A percentile compares a stretch with the other conserved stretches of the same genome.
These are phyloP conservation scores for Colletotrichum navitas DNA, from an alignment of 2,329 filamentous ascomycete genomes.

Conservation along the genomic window DNA sequence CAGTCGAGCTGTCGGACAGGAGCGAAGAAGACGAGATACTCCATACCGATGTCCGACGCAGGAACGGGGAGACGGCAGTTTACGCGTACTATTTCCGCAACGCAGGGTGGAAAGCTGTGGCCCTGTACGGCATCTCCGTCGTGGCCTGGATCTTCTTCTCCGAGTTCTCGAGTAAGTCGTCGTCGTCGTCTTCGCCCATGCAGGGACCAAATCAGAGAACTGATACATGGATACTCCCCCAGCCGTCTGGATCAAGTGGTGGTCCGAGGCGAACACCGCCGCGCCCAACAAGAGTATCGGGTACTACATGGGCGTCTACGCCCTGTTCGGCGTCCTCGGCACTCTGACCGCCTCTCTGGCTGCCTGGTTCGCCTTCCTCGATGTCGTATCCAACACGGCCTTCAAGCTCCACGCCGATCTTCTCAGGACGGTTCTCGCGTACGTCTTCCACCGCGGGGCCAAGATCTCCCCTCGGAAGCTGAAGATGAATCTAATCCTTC, in stretches of 20 bases:
- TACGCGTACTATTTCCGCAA: slow-evolving; percentile 29
- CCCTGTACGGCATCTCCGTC: slow-evolving; percentile 4
- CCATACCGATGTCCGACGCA: slow-evolving; percentile 16
- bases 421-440: background rate
- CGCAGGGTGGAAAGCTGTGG: slow-evolving; percentile 22
- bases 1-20: background rate
- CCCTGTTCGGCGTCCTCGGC: slow-evolving; percentile 15
- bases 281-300: slow-evolving; percentile 4
- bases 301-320: slow-evolving; percentile 31
- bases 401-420: slow-evolving; percentile 31
- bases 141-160: slow-evolving; percentile 28
- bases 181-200: background rate
- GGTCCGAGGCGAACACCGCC: slow-evolving; percentile 22
- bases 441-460: background rate
- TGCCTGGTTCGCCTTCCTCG: slow-evolving; percentile 33
- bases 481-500: too few species aligned
- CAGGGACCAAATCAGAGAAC: background rate
- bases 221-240: background rate
- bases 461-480: too few species aligned
- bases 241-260: slow-evolving; percentile 40
- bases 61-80: slow-evolving; percentile 31
- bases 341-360: slow-evolving; percentile 6
- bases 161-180: slow-evolving; percentile 35
- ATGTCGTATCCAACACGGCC: slow-evolving; percentile 32
- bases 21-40: background rate